Percentiles rank a stretch among this genome's conserved stretches.
Evolutionary conservation across 2,329 filamentous ascomycete species (phyloP).

Genomic region (Neofusicoccum parvum): DNA sequence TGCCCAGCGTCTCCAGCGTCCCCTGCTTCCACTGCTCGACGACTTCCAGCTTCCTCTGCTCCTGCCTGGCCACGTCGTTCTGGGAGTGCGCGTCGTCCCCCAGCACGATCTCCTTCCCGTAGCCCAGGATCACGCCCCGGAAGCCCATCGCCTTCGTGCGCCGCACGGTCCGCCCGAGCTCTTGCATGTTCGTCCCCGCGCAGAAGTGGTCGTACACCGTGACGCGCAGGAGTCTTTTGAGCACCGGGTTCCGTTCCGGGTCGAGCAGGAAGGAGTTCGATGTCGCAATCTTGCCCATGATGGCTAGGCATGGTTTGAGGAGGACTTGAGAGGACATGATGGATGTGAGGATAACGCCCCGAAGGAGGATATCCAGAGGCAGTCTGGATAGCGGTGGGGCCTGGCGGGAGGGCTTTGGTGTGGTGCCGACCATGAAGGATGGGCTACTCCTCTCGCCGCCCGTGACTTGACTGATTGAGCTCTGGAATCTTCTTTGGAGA

Average conservation of each 20-base stretch:
- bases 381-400: no score
- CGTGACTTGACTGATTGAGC: no score
- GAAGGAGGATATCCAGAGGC: no score
- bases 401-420: no score
- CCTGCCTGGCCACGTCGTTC: background rate
- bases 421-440: no score
- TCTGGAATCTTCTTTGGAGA: no score
- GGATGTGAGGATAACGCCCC: background rate
- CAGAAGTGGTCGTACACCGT: conserved; percentile 92
- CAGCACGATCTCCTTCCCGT: conserved; percentile 67
- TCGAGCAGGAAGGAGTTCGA: background rate
- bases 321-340: background rate
- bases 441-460: no score
- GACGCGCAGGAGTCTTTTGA: conserved; percentile 72
- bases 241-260: conserved; percentile 47
- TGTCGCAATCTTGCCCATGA: background rate
- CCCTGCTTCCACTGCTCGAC: conserved; percentile 70
- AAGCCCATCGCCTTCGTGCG: conserved; percentile 71
- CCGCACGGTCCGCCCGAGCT: conserved; percentile 66
- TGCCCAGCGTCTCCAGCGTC: conserved; percentile 67
- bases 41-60: conserved; percentile 56
- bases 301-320: background rate
- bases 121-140: conserved; percentile 81
- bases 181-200: conserved; percentile 71
- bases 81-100: conserved; percentile 22